phyloP scores from a whole-genome alignment of 257 asterid species.

The Verbascum thapsus region DNA sequence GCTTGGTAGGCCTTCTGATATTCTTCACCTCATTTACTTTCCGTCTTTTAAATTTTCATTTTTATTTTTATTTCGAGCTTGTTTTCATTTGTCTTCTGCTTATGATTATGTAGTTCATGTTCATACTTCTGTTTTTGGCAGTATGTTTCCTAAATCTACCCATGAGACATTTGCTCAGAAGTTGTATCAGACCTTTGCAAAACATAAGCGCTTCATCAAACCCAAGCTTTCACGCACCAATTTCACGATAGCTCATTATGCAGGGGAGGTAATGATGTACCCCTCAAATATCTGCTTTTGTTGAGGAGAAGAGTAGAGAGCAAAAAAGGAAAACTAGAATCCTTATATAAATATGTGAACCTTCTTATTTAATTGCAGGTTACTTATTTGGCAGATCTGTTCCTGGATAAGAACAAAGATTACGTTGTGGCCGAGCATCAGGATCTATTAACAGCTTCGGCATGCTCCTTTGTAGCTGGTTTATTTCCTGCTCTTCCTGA shows the following conservation, averaged over 20 bases:
- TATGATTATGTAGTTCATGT: conserved; percentile 26
- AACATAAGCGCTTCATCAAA: conserved; percentile 82
- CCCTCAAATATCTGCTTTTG: conserved; percentile 10
- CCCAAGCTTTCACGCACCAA: conserved; percentile 92
- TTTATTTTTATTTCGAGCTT: background rate
- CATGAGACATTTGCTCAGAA: conserved; percentile 94
- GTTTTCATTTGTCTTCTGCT: conserved; percentile 21
- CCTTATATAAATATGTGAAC: background rate
- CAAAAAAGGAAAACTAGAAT: background rate
- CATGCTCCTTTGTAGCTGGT: conserved; percentile 77
- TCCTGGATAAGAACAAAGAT: conserved; percentile 91
- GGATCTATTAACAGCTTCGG: conserved; percentile 78
- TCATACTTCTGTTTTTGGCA: conserved; percentile 41
- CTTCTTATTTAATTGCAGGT: conserved; percentile 51
- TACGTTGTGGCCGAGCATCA: conserved; percentile 95
- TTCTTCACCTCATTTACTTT: conserved; percentile 19
- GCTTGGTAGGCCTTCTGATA: conserved; percentile 59
- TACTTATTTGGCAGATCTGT: conserved; percentile 75
- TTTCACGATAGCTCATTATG: conserved; percentile 84
- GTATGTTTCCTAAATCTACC: conserved; percentile 92
- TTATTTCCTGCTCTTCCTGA: conserved; percentile 84
- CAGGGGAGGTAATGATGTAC: conserved; percentile 75
- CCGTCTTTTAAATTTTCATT: conserved; percentile 7
- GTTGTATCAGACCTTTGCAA: conserved; percentile 77
- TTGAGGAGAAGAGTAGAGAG: conserved; percentile 7